A percentile compares a stretch with the other conserved stretches of the same genome.
phyloP scores from a whole-genome alignment of 2,329 filamentous ascomycete species.

The Aspergillus sergii region DNA sequence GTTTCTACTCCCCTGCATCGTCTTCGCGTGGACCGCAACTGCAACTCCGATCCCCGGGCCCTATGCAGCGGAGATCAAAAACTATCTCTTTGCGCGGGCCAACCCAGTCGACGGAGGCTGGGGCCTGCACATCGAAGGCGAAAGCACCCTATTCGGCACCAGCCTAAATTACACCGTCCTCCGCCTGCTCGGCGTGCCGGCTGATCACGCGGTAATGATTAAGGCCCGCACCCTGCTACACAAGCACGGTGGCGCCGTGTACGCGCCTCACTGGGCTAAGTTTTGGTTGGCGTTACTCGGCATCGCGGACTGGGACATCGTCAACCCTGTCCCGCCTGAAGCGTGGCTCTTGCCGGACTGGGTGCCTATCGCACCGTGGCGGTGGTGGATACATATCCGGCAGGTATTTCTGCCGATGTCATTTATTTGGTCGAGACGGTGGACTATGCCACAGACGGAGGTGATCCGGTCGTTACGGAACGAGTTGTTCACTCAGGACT shows the following conservation, averaged over 20 bases:
- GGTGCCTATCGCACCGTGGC: slow-evolving; percentile 12
- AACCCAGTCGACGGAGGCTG: slow-evolving; percentile 12
- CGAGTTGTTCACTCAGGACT: slow-evolving; percentile 7
- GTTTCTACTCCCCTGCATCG: slow-evolving; percentile 8
- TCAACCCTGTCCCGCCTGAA: slow-evolving; percentile 7
- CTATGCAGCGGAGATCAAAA: slow-evolving; percentile 3
- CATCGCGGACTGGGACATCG: slow-evolving; percentile 9
- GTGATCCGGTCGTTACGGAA: slow-evolving; percentile 2
- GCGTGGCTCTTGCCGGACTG: slow-evolving; percentile 13
- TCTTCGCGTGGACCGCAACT: slow-evolving; percentile 4
- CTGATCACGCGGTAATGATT: background rate
- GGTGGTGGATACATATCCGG: slow-evolving; percentile 10
- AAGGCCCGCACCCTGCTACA: slow-evolving; percentile 2
- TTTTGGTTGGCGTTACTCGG: slow-evolving; percentile 15
- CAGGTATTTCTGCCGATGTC: slow-evolving; percentile 12
- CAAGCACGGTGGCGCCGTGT: background rate
- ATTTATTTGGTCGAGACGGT: slow-evolving; percentile 2
- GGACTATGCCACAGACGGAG: slow-evolving; percentile 6
- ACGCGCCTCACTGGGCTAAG: slow-evolving; percentile 12
- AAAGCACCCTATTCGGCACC: slow-evolving; percentile 8
- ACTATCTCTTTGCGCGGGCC: background rate
- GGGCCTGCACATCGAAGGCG: slow-evolving; percentile 2
- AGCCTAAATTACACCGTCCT: slow-evolving; percentile 9
- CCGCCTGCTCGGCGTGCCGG: slow-evolving; percentile 8
- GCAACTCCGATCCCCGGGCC: background rate